Base-by-base conservation (phyloP, 495 filamentous ascomycete species). In the Wilcoxina mikolae region DNA sequence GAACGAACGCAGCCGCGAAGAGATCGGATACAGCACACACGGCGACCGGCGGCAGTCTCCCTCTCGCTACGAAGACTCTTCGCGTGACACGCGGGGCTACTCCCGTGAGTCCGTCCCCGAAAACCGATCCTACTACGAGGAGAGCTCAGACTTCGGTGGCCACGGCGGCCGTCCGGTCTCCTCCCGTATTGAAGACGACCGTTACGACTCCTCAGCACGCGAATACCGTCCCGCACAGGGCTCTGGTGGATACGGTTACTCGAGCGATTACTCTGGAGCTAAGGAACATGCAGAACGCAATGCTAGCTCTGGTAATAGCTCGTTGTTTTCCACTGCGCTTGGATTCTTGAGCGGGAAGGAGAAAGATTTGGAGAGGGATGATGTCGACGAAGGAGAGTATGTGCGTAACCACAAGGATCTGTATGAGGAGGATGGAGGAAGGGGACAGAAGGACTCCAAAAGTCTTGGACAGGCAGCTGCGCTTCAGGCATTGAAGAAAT, bases 401-500 rank as follows among this genome's bases (percentile, higher is more conserved):
- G 72, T 81, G 0, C 56, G 69, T 20, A 68, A 76, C 2, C 81
- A 84, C 60, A 69, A 80, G 67, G 59, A 69, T 12, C 62, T 79
- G 56, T 84, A 82, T 56, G 71, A 70, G 11, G 65, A 64, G 5
- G 56, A 64, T 5, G 49, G 55, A 48, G 55, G 60, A 24, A 60
- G 58, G 50, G 20, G 59, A 58, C 51, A 67, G 3, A 69, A 72
- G 51, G 67, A 71, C 48, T 67, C 68, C 9, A 51, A 63, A 11
- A 69, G 70, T 1, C 58, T 83, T 17, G 81, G 81, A 17, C 70
- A 73, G 0, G 81, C 79, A 0, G 79, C 80, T 3, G 81, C 81
- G 0, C 73, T 83, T 73, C 77, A 83, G 69, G 81, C 81, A 5
- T 55, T 84, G 60, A 83, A 83, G 72, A 76, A 78, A 74, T 83